A percentile compares a stretch with the other conserved stretches of the same genome.
Conservation (phyloP, 2,329 filamentous ascomycete species). For the Lojkania enalia region DNA sequence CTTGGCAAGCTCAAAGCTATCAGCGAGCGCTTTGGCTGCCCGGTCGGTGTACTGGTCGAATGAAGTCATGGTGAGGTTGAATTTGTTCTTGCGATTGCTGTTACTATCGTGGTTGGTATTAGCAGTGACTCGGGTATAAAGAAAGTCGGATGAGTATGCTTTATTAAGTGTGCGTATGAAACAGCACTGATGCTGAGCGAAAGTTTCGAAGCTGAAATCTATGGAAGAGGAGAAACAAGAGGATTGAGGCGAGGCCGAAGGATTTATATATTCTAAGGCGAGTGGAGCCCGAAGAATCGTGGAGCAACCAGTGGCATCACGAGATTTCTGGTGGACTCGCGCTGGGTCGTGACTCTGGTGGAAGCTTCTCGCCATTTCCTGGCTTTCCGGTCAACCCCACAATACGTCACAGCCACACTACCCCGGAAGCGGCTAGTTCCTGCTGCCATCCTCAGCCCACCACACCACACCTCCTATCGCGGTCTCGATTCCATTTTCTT, state of each 20-base stretch:
- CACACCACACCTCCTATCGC: constrained; percentile 1
- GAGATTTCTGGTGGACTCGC: constrained; percentile 27
- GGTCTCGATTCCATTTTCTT: background rate
- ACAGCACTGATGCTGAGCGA: constrained; percentile 12
- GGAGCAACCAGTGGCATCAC: constrained; percentile 30
- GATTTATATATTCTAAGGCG: constrained; percentile 30
- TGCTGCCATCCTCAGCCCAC: constrained; percentile 4
- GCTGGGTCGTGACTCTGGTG: constrained; percentile 23
- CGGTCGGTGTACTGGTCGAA: constrained; percentile 92
- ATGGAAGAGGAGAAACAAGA: constrained; percentile 14
- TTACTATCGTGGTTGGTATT: constrained; percentile 21
- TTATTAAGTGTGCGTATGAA: too few species aligned
- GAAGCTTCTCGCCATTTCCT: constrained; percentile 30
- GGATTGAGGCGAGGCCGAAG: constrained; percentile 10
- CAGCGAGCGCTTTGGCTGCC: constrained; percentile 85
- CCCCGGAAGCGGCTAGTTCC: background rate
- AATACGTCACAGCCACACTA: constrained; percentile 4
- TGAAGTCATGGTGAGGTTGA: constrained; percentile 65
- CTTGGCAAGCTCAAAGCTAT: constrained; percentile 84
- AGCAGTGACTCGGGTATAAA: constrained; percentile 15
- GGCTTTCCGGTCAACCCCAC: constrained; percentile 16
- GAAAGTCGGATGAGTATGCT: constrained; percentile 15
- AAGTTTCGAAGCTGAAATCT: constrained; percentile 8
- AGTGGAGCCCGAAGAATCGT: constrained; percentile 16
- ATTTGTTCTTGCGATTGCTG: too few species aligned